Evolutionary conservation across 2,329 filamentous ascomycete genomes (phyloP).

Genomic region (Colletotrichum sp.): DNA sequence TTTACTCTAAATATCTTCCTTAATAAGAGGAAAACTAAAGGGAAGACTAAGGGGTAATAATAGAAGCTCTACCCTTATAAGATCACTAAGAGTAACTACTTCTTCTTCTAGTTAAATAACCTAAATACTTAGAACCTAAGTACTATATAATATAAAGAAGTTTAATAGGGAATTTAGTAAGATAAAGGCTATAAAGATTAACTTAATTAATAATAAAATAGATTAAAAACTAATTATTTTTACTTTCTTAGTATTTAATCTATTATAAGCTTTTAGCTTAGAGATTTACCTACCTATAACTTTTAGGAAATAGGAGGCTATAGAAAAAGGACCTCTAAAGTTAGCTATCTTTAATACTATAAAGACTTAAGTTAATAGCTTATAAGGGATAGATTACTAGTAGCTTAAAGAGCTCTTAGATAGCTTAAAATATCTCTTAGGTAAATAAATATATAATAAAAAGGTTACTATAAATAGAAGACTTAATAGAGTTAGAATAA

Average conservation of each 20-base stretch:
- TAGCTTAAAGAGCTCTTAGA: no score
- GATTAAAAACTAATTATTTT: not conserved
- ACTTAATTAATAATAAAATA: not conserved
- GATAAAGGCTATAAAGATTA: not conserved
- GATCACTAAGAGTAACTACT: not conserved
- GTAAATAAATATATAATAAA: no score
- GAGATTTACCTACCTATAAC: not conserved
- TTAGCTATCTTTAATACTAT: no score
- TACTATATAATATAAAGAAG: not conserved
- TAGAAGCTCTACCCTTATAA: not conserved
- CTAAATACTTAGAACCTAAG: no score
- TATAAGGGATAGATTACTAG: no score
- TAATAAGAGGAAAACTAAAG: not conserved
- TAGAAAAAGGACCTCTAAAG: no score
- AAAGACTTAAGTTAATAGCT: no score
- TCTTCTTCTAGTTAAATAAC: not conserved
- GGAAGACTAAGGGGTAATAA: not conserved
- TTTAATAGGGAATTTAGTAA: not conserved
- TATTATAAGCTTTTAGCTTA: not conserved
- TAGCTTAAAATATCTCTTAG: no score
- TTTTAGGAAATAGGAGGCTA: no score
- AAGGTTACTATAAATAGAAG: no score
- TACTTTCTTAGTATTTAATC: not conserved
- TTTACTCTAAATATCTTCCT: rapidly evolving
- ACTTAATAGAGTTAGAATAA: no score